These are phyloP conservation scores for Pythium aphanidermatum DNA, from an alignment of 352 stramenopile species.

Conservation along the genomic window DNA sequence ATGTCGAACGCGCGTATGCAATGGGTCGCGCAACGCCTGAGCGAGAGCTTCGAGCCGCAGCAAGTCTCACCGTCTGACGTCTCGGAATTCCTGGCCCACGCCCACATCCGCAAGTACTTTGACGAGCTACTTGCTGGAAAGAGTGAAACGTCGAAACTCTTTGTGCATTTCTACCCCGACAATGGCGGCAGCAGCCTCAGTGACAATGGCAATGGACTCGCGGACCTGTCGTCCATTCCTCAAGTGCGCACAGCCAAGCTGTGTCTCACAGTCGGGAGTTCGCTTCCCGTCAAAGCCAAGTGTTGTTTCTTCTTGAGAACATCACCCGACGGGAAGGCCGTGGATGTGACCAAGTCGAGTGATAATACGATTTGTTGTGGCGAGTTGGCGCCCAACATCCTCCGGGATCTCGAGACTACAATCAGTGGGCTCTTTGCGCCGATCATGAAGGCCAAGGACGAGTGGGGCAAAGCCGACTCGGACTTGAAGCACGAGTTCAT, in stretches of 20 bases:
- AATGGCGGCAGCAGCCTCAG: slow-evolving; percentile 2
- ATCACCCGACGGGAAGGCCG: slow-evolving; percentile 58
- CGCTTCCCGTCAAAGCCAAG: slow-evolving; percentile 65
- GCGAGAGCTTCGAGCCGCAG: slow-evolving; percentile 72
- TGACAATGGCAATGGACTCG: slow-evolving; percentile 1
- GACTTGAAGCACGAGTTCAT: slow-evolving; percentile 93
- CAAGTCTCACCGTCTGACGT: slow-evolving; percentile 43
- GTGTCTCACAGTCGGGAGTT: slow-evolving; percentile 59
- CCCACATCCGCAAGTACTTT: slow-evolving; percentile 55
- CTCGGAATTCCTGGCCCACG: slow-evolving; percentile 54
- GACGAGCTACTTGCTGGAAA: slow-evolving; percentile 70
- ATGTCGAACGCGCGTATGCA: slow-evolving; percentile 81
- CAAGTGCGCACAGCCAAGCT: slow-evolving; percentile 39
- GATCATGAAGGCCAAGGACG: slow-evolving; percentile 89
- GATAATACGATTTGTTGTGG: slow-evolving; percentile 81
- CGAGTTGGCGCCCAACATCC: slow-evolving; percentile 79
- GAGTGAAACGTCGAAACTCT: slow-evolving; percentile 58
- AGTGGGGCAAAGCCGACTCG: slow-evolving; percentile 94
- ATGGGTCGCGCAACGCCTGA: slow-evolving; percentile 68
- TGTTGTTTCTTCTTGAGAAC: slow-evolving; percentile 83
- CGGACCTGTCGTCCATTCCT: slow-evolving; percentile 15
- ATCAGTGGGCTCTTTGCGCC: slow-evolving; percentile 87
- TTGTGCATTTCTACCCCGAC: slow-evolving; percentile 62
- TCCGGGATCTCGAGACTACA: slow-evolving; percentile 74
- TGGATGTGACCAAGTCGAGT: slow-evolving; percentile 66